Conservation (phyloP, 2,329 filamentous ascomycete genomes). For the Juglanconis sp. region DNA sequence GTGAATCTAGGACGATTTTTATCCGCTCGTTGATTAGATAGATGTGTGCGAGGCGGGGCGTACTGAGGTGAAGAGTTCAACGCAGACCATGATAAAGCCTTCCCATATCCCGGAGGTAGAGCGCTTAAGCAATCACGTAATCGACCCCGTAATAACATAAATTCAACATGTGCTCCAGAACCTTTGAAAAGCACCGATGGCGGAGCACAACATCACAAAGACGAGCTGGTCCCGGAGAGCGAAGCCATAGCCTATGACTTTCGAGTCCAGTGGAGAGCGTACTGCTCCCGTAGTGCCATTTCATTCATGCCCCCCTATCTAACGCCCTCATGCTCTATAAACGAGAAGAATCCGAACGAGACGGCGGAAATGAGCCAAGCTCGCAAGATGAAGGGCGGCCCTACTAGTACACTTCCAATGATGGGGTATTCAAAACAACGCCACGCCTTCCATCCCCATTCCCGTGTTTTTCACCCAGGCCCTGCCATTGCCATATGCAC, state of each 20-base stretch:
- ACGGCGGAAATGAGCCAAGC: neutral
- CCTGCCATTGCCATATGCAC: conserved; percentile 17
- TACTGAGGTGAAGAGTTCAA: neutral
- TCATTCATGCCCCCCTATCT: neutral
- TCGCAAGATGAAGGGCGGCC: neutral
- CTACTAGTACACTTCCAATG: conserved; percentile 8
- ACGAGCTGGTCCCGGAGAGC: neutral
- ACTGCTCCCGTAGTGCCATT: neutral
- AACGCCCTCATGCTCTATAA: neutral
- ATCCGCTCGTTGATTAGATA: neutral
- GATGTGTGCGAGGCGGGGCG: neutral
- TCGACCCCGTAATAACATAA: conserved; percentile 3
- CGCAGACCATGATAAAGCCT: neutral
- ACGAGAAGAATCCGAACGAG: no score
- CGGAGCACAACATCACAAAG: neutral
- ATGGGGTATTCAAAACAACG: conserved; percentile 18
- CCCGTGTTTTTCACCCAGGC: conserved; percentile 5
- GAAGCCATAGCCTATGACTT: neutral
- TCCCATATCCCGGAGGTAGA: neutral
- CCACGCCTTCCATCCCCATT: conserved; percentile 5
- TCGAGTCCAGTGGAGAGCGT: neutral
- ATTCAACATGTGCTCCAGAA: neutral
- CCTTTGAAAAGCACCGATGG: neutral
- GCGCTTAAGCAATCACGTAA: conserved; percentile 14
- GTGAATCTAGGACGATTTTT: neutral